Conservation (phyloP, 345 rosid species). For the Salix koriyanagi region DNA sequence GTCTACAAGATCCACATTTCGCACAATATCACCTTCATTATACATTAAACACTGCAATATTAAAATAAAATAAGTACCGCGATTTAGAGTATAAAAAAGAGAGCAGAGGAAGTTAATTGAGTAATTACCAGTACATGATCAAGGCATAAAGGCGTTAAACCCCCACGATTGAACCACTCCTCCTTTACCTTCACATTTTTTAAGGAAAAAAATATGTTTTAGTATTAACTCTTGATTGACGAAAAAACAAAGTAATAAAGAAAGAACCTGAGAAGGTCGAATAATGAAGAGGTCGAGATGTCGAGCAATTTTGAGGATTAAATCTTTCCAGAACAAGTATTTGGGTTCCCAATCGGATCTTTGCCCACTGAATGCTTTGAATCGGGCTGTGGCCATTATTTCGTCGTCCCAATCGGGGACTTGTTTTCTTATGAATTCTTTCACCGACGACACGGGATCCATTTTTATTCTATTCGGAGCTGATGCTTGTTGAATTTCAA, state of each 20-base stretch:
- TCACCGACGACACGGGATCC: constrained; percentile 31
- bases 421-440: constrained; percentile 53
- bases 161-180: constrained; percentile 72
- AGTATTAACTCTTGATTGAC: background rate
- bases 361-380: constrained; percentile 88
- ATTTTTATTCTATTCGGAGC: constrained; percentile 22
- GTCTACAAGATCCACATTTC: constrained; percentile 45
- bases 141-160: constrained; percentile 76
- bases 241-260: background rate
- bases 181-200: constrained; percentile 43
- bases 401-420: constrained; percentile 87
- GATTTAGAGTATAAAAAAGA: background rate
- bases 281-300: constrained; percentile 44
- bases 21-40: constrained; percentile 67
- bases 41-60: constrained; percentile 63
- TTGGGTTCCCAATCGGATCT: constrained; percentile 80
- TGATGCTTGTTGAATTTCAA: background rate
- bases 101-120: background rate
- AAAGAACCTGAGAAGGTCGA: constrained; percentile 57
- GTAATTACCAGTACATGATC: constrained; percentile 71
- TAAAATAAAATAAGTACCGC: constrained; percentile 1
- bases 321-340: constrained; percentile 72
- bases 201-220: too few species aligned
- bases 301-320: constrained; percentile 59
- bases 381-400: constrained; percentile 60